Evolutionary conservation across 2,329 filamentous ascomycete genomes (phyloP), one percentile per base, ranked within the genome.

Genomic region (Xylariaceae sp.): DNA sequence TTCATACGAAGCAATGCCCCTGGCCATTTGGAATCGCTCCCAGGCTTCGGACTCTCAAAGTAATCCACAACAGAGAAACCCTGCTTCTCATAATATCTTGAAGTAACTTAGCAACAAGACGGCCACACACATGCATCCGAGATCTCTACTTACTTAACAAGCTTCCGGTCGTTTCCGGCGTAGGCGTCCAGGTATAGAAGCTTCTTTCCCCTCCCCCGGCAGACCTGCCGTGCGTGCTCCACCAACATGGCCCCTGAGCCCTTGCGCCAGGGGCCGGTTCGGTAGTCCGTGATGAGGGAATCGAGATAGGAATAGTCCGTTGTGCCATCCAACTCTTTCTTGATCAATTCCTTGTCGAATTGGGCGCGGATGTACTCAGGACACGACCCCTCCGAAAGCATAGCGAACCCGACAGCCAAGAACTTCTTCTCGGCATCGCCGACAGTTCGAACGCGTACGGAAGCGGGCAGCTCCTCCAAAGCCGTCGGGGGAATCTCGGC

Each of bases 301-400:
- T 59, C 58, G 40, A 59, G 39, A 22, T 57, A 61, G n/a, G 56
- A 12, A 37, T 53, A 61, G 6, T 58, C 53, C 3, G 36, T 37
- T 1, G 50, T 51, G 1, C 53, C 56, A 1, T 54, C 58, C 2
- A 60, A 32, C 32, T 29, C 56, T 12, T 55, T 53, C 49, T 32
- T 56, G 8, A 60, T 41, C 5, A 30, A 1, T 2, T 54, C 49
- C 22, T 49, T 18, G 16, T 52, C 36, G 41, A 58, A 51, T 1
- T 32, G 32, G 5, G 2, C n/a, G 5, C 30, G 15, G 15, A 59
- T 5, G 18, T 57, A 58, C 5, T 16, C 5, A 2, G 58, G 50
- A 16, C 50, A 44, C 1, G 49, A 21, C 22, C 43, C 58, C 16
- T 58, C 43, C 3, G 51, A 54, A 9, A 61, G 41, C 53, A 26